phyloP scores from a whole-genome alignment of 2,329 filamentous ascomycete genomes.

The Amesomyces nigricolor region DNA sequence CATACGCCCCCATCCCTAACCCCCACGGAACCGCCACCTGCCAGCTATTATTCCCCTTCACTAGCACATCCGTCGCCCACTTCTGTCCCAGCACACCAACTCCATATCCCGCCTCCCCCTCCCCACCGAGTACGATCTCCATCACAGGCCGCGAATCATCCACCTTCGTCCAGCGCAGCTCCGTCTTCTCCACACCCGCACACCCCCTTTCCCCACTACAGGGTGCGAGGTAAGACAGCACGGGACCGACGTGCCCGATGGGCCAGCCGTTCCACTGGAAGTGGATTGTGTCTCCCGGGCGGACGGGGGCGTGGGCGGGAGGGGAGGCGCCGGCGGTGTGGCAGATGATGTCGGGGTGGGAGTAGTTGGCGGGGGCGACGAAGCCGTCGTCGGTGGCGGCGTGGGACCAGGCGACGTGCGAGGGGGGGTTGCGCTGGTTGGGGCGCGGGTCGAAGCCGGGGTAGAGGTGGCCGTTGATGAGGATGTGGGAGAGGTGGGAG shows the following conservation, averaged over 20 bases:
- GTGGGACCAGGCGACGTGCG: slow-evolving; percentile 49
- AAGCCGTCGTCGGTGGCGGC: slow-evolving; percentile 47
- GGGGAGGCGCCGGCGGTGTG: slow-evolving; percentile 52
- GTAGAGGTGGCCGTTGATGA: slow-evolving; percentile 43
- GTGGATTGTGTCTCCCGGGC: slow-evolving; percentile 50
- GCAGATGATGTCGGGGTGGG: slow-evolving; percentile 52
- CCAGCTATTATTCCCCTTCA: slow-evolving; percentile 49
- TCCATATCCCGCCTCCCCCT: not conserved
- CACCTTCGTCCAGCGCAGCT: slow-evolving; percentile 41
- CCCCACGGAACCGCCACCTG: slow-evolving; percentile 39
- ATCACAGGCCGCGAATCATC: slow-evolving; percentile 32
- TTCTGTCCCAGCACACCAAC: slow-evolving; percentile 22
- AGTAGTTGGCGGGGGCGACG: slow-evolving; percentile 43
- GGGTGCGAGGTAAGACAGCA: slow-evolving; percentile 37
- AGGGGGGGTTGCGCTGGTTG: slow-evolving; percentile 17
- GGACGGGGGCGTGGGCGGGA: slow-evolving; percentile 46
- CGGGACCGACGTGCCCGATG: slow-evolving; percentile 41
- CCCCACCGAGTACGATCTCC: slow-evolving; percentile 19
- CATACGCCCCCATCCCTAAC: slow-evolving; percentile 43
- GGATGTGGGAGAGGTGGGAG: slow-evolving; percentile 32
- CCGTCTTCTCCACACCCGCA: slow-evolving; percentile 34
- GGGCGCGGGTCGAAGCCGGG: slow-evolving; percentile 35
- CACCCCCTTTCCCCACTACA: slow-evolving; percentile 32
- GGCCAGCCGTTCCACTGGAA: slow-evolving; percentile 61
- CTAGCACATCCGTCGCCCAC: slow-evolving; percentile 44